A percentile compares a stretch with the other conserved stretches of the same genome.
Conservation (phyloP, 1,284 basidiomycete genomes). For the Ganoderma lingzhi region DNA sequence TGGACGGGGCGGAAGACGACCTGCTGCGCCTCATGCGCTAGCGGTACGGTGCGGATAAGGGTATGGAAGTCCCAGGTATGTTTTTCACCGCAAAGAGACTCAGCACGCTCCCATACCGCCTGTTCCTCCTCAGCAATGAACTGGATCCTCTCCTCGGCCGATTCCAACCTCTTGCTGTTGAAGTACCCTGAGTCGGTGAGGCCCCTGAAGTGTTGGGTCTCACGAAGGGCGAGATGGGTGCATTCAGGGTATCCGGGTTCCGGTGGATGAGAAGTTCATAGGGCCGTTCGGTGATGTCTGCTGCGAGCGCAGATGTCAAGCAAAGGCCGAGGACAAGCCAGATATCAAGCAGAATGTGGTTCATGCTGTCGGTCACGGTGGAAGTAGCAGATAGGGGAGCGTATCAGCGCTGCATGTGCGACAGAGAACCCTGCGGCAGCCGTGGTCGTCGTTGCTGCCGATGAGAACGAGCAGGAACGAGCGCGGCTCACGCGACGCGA, state of each 20-base stretch:
- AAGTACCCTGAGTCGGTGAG: conserved; percentile 23
- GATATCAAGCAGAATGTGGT: not conserved
- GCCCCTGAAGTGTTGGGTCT: conserved; percentile 32
- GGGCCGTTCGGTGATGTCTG: conserved; percentile 19
- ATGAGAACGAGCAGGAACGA: conserved; percentile 7
- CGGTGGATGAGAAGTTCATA: conserved; percentile 37
- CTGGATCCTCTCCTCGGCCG: conserved; percentile 34
- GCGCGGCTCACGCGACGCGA: not conserved
- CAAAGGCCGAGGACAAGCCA: not conserved
- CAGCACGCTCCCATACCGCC: conserved; percentile 33
- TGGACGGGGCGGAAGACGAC: conserved; percentile 5
- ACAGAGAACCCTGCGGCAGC: not conserved
- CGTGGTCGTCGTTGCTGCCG: conserved; percentile 1
- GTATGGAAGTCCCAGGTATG: conserved; percentile 29
- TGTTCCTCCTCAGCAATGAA: conserved; percentile 29
- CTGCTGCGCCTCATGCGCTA: conserved; percentile 3
- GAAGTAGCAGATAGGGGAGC: not conserved
- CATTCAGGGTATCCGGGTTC: conserved; percentile 26
- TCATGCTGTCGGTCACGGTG: not conserved
- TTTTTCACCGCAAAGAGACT: conserved; percentile 29
- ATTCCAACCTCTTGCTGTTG: conserved; percentile 11
- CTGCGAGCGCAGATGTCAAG: not conserved
- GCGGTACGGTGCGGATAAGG: conserved; percentile 4
- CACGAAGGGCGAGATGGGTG: conserved; percentile 27
- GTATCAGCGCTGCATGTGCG: not conserved